phyloP scores from a whole-genome alignment of 2,329 filamentous ascomycete species.

The Exophiala phaeomuriformis region DNA sequence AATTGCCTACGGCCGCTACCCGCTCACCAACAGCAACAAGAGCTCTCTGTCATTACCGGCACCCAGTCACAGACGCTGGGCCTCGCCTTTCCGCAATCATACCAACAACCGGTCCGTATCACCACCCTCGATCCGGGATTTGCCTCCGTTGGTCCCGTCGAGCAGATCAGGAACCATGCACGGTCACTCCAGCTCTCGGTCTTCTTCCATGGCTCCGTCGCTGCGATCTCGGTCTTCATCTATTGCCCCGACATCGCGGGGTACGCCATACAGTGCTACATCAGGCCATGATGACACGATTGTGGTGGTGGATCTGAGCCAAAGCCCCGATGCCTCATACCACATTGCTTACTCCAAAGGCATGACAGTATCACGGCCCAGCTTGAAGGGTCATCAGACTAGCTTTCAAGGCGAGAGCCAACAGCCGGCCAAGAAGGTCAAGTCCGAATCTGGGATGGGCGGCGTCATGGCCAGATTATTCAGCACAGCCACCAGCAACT shows the following conservation, averaged over 20 bases:
- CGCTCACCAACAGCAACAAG: slow-evolving; percentile 23
- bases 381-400: slow-evolving; percentile 30
- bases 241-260: slow-evolving; percentile 35
- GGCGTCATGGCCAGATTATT: slow-evolving; percentile 40
- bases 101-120: slow-evolving; percentile 34
- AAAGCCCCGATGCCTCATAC: slow-evolving; percentile 27
- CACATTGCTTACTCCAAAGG: slow-evolving; percentile 18
- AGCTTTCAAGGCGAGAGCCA: slow-evolving; percentile 29
- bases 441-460: slow-evolving; percentile 31
- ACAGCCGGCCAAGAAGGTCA: slow-evolving; percentile 39
- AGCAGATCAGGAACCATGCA: slow-evolving; percentile 37
- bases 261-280: slow-evolving; percentile 39
- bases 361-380: slow-evolving; percentile 18
- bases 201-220: slow-evolving; percentile 40
- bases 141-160: slow-evolving; percentile 38
- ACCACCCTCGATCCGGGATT: slow-evolving; percentile 40
- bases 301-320: slow-evolving; percentile 23
- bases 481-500: slow-evolving; percentile 37
- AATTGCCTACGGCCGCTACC: slow-evolving; percentile 29
- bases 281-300: slow-evolving; percentile 29
- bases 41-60: slow-evolving; percentile 23
- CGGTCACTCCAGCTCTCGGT: slow-evolving; percentile 38
- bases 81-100: slow-evolving; percentile 32
- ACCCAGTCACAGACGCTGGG: slow-evolving; percentile 32
- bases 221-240: slow-evolving; percentile 37